Conservation (phyloP, 1,284 basidiomycete species). For the Takashimella koratensis region DNA sequence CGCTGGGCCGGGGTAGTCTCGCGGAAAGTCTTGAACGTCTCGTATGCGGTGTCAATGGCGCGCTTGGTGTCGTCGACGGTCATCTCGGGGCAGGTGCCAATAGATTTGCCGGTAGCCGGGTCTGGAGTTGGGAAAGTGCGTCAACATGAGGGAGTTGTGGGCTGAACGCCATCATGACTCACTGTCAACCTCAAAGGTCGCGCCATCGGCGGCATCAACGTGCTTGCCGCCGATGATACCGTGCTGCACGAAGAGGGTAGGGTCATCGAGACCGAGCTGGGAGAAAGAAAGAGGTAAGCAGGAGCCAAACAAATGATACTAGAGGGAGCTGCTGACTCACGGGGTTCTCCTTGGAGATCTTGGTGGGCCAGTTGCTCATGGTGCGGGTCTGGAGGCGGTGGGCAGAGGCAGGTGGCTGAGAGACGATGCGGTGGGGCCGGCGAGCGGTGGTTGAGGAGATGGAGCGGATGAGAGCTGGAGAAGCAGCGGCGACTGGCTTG, state of each 20-base stretch:
- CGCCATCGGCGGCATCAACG: slow-evolving; percentile 69
- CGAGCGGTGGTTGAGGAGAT: not conserved
- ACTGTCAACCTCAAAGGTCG: slow-evolving; percentile 72
- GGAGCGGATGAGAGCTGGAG: not conserved
- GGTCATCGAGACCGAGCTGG: slow-evolving; percentile 61
- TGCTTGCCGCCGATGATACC: slow-evolving; percentile 77
- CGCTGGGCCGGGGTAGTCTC: slow-evolving; percentile 58
- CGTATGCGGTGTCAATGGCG: slow-evolving; percentile 71
- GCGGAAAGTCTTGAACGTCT: slow-evolving; percentile 75
- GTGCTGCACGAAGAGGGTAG: slow-evolving; percentile 67
- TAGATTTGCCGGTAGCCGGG: slow-evolving; percentile 72
- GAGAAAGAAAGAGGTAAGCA: not conserved
- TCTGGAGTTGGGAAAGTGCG: slow-evolving; percentile 53
- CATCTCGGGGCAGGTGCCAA: slow-evolving; percentile 84
- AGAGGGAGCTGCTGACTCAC: slow-evolving; percentile 13
- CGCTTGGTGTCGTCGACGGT: slow-evolving; percentile 70
- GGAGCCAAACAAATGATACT: too few relatives aligned
- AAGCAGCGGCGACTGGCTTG: not conserved
- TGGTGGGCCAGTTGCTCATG: slow-evolving; percentile 40
- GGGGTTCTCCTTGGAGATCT: slow-evolving; percentile 41
- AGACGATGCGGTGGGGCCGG: not conserved
- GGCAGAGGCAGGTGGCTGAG: not conserved
- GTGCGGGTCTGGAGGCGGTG: slow-evolving; percentile 8
- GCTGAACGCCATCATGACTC: too few relatives aligned
- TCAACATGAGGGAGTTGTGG: too few relatives aligned